Conservation (phyloP, 257 asterid species). For the Prunella vulgaris region DNA sequence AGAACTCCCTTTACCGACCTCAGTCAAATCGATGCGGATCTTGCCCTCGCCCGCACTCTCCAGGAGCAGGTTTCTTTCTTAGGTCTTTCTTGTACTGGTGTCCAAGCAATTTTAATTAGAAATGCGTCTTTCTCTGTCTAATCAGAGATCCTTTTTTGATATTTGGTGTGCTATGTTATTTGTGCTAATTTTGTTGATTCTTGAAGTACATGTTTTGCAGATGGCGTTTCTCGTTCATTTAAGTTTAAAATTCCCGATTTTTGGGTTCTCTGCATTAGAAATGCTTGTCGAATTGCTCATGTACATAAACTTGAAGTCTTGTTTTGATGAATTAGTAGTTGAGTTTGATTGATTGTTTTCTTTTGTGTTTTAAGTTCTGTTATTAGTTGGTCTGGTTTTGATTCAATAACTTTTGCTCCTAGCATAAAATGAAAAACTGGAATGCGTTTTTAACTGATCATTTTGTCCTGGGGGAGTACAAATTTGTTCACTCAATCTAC, state of each 20-base stretch:
- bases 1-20: constrained; percentile 84
- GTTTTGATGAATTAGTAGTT: neutral
- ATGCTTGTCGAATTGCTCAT: neutral
- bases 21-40: constrained; percentile 91
- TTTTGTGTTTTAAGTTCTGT: neutral
- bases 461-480: neutral
- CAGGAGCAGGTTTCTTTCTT: constrained; percentile 63
- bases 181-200: neutral
- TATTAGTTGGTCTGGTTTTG: neutral
- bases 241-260: neutral
- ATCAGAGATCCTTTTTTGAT: neutral
- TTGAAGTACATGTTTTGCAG: neutral
- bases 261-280: neutral
- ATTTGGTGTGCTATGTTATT: neutral
- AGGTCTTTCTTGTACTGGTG: neutral
- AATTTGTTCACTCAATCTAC: neutral
- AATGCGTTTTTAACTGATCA: neutral
- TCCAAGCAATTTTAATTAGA: neutral
- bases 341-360: constrained; percentile 1
- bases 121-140: neutral
- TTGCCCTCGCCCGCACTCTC: constrained; percentile 90
- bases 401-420: constrained; percentile 1
- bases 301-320: neutral
- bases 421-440: neutral
- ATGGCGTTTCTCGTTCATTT: neutral